Conservation (phyloP, 73 alveolate genomes). For the Stentor coeruleus region DNA sequence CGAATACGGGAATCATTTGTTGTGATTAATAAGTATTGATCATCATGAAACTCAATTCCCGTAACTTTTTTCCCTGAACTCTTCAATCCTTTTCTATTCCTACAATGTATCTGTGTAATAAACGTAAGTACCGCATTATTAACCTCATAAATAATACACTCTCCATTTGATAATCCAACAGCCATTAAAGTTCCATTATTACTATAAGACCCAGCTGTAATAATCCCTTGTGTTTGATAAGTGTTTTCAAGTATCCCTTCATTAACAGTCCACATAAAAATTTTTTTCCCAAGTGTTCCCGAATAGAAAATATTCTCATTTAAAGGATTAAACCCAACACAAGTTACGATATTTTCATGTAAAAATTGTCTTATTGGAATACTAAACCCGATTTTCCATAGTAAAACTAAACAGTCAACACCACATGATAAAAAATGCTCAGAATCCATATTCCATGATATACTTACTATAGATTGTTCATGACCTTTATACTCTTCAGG, state of each 20-base stretch:
- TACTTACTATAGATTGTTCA: neutral
- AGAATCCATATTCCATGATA: slow-evolving; percentile 33
- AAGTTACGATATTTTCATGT: slow-evolving; percentile 73
- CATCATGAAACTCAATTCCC: slow-evolving; percentile 63
- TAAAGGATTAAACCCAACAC: slow-evolving; percentile 57
- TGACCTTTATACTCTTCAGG: neutral
- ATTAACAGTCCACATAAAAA: slow-evolving; percentile 58
- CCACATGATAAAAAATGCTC: slow-evolving; percentile 65
- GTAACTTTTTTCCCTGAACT: slow-evolving; percentile 81
- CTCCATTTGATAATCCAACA: slow-evolving; percentile 77
- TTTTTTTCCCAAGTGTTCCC: slow-evolving; percentile 74
- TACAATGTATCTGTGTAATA: slow-evolving; percentile 41
- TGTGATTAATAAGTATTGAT: slow-evolving; percentile 60
- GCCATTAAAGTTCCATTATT: slow-evolving; percentile 65
- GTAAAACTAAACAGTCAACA: slow-evolving; percentile 50
- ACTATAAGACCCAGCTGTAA: slow-evolving; percentile 61
- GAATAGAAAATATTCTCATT: slow-evolving; percentile 59
- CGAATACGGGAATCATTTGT: slow-evolving; percentile 80
- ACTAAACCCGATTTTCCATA: slow-evolving; percentile 58
- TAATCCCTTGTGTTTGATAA: slow-evolving; percentile 52
- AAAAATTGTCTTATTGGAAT: slow-evolving; percentile 50
- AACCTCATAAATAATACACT: slow-evolving; percentile 56
- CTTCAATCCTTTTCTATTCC: slow-evolving; percentile 71
- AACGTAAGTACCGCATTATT: slow-evolving; percentile 27
- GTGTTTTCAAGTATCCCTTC: slow-evolving; percentile 51